Percentiles rank a stretch among this genome's conserved stretches.
Conservation (phyloP, 768 basidiomycete genomes). For the Myochromella boudieri region DNA sequence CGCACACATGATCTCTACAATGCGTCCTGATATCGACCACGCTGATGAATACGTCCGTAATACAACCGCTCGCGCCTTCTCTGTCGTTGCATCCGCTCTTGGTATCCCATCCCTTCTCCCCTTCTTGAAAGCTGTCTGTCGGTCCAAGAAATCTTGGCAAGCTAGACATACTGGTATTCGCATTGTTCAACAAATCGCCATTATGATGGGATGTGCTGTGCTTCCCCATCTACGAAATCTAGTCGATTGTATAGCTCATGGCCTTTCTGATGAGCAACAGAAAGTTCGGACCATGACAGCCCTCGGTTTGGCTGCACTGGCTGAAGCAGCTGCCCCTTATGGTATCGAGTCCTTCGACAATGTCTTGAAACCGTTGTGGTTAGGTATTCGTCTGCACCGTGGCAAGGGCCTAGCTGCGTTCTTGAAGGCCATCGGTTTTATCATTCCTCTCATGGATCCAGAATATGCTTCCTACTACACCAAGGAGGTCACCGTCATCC, state of each 20-base stretch:
- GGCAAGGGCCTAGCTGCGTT: constrained; percentile 95
- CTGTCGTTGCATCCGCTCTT: constrained; percentile 97
- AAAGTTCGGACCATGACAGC: constrained; percentile 98
- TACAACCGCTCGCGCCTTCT: constrained; percentile 98
- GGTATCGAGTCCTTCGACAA: constrained; percentile 99
- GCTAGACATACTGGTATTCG: constrained; percentile 99
- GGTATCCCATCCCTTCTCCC: constrained; percentile 97
- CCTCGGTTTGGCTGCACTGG: constrained; percentile 86
- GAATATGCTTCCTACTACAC: constrained; percentile 99
- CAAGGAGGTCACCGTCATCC: constrained; percentile 94
- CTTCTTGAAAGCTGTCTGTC: constrained; percentile 97
- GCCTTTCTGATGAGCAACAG: constrained; percentile 91
- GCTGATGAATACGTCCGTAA: constrained; percentile 99
- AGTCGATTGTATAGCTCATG: constrained; percentile 94
- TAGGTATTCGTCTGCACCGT: constrained; percentile 92
- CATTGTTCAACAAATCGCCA: constrained; percentile 98
- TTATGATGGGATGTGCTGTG: constrained; percentile 99
- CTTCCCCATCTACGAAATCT: constrained; percentile 95
- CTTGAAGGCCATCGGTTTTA: constrained; percentile 97
- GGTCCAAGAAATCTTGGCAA: constrained; percentile 99
- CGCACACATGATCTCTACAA: constrained; percentile 99
- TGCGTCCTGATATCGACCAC: constrained; percentile 99
- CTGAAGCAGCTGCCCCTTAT: constrained; percentile 96
- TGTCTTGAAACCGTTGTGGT: constrained; percentile 92
- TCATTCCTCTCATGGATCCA: constrained; percentile 99